Conservation (phyloP, 805 yeast species). For the Lipomyces starkeyi region DNA sequence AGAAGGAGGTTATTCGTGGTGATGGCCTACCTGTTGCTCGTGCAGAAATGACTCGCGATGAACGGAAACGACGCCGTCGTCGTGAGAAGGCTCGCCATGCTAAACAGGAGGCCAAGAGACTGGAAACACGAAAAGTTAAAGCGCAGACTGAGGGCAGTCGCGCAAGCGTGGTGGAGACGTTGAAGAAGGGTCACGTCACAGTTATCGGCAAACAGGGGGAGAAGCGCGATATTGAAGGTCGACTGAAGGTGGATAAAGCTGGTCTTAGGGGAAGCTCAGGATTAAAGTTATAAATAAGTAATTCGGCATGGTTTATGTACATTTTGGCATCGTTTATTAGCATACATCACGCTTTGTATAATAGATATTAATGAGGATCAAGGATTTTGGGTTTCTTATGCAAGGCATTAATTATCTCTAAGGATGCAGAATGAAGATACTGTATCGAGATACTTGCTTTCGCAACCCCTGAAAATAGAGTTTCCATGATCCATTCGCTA, state of each 20-base stretch:
- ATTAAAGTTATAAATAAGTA: constrained; percentile 18
- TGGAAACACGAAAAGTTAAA: constrained; percentile 46
- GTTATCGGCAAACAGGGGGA: constrained; percentile 79
- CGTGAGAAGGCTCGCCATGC: constrained; percentile 82
- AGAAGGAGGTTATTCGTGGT: constrained; percentile 62
- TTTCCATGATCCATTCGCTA: neutral
- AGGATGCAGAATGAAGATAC: no score
- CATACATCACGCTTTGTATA: neutral
- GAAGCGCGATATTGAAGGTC: constrained; percentile 74
- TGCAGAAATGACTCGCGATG: constrained; percentile 81
- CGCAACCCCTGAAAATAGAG: neutral
- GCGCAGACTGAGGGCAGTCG: constrained; percentile 60
- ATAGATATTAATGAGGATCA: neutral
- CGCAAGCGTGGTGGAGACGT: constrained; percentile 70
- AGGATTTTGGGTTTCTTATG: no score
- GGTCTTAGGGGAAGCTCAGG: constrained; percentile 16
- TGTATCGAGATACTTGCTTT: neutral
- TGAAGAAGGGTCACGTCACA: constrained; percentile 72
- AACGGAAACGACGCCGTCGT: constrained; percentile 84
- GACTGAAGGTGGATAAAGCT: constrained; percentile 50
- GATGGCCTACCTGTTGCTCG: constrained; percentile 82
- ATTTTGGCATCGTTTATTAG: neutral
- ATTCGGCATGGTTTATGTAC: no score
- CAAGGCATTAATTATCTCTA: no score
- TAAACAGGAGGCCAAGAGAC: constrained; percentile 52